A percentile compares a stretch with the other conserved stretches of the same genome.
Conservation (phyloP, 1,284 basidiomycete genomes). For the Volvariella surrecta region DNA sequence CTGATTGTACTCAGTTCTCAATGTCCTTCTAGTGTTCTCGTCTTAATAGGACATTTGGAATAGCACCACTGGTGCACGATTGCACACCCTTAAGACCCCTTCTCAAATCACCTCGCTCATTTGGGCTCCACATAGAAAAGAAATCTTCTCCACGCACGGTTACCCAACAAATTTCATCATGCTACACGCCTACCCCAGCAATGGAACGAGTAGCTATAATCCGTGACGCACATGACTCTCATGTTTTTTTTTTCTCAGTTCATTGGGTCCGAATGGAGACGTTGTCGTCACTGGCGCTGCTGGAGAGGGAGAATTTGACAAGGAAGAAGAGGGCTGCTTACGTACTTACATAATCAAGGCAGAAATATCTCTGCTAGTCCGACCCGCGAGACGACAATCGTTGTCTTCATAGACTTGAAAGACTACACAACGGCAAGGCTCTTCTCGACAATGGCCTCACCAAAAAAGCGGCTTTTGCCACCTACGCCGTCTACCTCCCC, state of each 20-base stretch:
- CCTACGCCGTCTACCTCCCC: too few relatives aligned
- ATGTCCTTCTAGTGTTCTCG: too few relatives aligned
- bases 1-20: too few relatives aligned
- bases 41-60: slow-evolving; percentile 97
- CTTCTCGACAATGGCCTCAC: too few relatives aligned
- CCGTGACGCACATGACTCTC: slow-evolving; percentile 83
- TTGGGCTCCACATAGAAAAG: slow-evolving; percentile 86
- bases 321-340: too few relatives aligned
- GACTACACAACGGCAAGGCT: too few relatives aligned
- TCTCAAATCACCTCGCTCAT: slow-evolving; percentile 91
- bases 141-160: slow-evolving; percentile 90
- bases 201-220: slow-evolving; percentile 82
- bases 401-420: too few relatives aligned
- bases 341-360: too few relatives aligned
- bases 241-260: slow-evolving; percentile 82
- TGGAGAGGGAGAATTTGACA: too few relatives aligned
- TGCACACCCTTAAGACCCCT: slow-evolving; percentile 77
- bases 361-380: too few relatives aligned
- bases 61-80: slow-evolving; percentile 79
- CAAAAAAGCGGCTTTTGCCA: too few relatives aligned
- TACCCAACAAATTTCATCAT: slow-evolving; percentile 74
- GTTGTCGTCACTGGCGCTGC: slow-evolving; percentile 85
- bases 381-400: too few relatives aligned
- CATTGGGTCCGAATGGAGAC: slow-evolving; percentile 83
- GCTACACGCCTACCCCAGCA: slow-evolving; percentile 59